Percentiles rank a stretch among this genome's conserved stretches.
Evolutionary conservation across 1,284 basidiomycete genomes (phyloP).

Genomic region (Chondrostereum purpureum): DNA sequence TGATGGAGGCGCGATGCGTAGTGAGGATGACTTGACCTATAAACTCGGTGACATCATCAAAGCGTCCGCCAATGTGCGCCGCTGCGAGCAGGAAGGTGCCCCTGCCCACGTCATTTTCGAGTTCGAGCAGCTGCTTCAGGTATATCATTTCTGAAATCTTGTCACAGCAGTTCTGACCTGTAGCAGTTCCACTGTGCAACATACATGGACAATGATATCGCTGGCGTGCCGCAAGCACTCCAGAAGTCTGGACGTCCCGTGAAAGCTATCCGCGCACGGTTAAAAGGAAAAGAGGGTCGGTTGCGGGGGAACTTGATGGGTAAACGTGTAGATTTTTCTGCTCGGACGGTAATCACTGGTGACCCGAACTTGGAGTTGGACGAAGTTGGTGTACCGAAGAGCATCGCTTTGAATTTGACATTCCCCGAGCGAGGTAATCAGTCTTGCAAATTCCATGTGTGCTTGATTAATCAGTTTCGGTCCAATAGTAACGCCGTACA

Average conservation of each 20-base stretch:
- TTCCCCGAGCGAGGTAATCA: constrained; percentile 88
- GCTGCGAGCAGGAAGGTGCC: constrained; percentile 95
- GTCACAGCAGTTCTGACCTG: constrained; percentile 7
- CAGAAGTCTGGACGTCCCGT: constrained; percentile 98
- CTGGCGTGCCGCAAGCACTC: constrained; percentile 94
- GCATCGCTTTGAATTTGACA: constrained; percentile 96
- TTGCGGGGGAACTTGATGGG: constrained; percentile 99
- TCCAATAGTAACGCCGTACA: constrained; percentile 94
- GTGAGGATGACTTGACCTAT: constrained; percentile 98
- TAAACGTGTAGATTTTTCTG: constrained; percentile 99
- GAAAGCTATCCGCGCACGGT: constrained; percentile 95
- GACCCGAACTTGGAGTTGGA: constrained; percentile 97
- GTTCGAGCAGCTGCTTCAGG: constrained; percentile 94
- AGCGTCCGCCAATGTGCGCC: constrained; percentile 85
- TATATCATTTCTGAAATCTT: constrained; percentile 21
- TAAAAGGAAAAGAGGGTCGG: constrained; percentile 99
- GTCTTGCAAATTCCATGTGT: not conserved
- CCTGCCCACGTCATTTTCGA: constrained; percentile 95
- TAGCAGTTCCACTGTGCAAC: constrained; percentile 93
- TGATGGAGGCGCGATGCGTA: constrained; percentile 93
- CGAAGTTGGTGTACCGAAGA: constrained; percentile 96
- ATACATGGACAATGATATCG: constrained; percentile 99
- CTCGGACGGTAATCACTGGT: constrained; percentile 98
- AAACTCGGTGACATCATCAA: constrained; percentile 98
- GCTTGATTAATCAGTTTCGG: constrained; percentile 3